Evolutionary conservation across 2,329 filamentous ascomycete species (phyloP), one percentile per base, ranked within the genome.

Genomic region (Clathrospora elynae): DNA sequence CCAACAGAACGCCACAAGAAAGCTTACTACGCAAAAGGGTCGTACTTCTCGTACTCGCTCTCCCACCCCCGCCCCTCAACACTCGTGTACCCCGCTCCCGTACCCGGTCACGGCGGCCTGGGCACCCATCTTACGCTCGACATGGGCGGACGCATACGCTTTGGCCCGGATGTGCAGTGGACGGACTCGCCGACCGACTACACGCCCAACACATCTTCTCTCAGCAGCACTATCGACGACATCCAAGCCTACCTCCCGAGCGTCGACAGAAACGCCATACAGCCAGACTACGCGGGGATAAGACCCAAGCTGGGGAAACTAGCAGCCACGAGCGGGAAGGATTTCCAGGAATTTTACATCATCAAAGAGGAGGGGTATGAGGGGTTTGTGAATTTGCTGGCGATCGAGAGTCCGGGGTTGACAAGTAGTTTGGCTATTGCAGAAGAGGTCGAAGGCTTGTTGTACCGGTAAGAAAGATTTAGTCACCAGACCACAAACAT

Each of bases 131-230:
- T 99, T 12, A 99, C 93, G 1, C 80, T 97, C 43, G 93, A 99
- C 68, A 79, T 97, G 72, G 80, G 77, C 0, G 91, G 92, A 0
- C 82, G 88, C 1, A 79, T 97, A 29, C 86, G 90, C 24, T 99
- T 99, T 69, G 93, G 93, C 0, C 93, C 93, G 0, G 93, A 99
- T 64, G 87, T 96, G 10, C 90, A 97, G 68, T 97, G 93, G 93
- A 86, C 96, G 0, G 80, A 86, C 34, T 73, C 77, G 1, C 83
- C 90, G 0, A 71, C 73, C 6, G 83, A 96, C 60, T 76, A 96
- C n/a, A 75, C 76, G 2, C 85, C 87, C 11, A 89, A 82, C 53
- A 72, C 76, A 1, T 75, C 75, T 14, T 78, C 87, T 9, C 73
- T 96, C 41, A 67, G 73, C 2, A 76, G 81, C 25, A 91, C 91